A percentile compares a stretch with the other conserved stretches of the same genome.
phyloP scores from a whole-genome alignment of 176 grass and related monocot genomes.

The Paspalum vaginatum region DNA sequence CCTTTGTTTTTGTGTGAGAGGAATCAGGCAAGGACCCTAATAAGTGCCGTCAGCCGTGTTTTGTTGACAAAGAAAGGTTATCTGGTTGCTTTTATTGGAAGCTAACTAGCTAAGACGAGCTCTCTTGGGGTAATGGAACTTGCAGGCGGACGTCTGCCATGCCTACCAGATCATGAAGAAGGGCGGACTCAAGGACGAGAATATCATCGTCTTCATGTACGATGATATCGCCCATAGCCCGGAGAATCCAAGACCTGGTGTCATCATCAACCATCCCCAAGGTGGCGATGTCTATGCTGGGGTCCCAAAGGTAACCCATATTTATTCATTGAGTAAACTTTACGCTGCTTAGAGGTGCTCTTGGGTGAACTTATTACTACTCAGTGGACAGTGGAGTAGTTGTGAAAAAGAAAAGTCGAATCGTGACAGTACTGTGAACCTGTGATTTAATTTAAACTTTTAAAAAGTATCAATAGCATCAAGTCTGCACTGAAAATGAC shows the following conservation, averaged over 20 bases:
- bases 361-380: conserved; percentile 25
- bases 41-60: neutral
- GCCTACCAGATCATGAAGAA: conserved; percentile 99
- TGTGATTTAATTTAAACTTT: neutral
- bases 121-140: conserved; percentile 14
- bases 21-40: neutral
- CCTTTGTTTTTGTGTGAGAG: neutral
- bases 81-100: neutral
- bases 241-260: conserved; percentile 77
- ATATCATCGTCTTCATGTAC: conserved; percentile 98
- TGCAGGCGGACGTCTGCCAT: conserved; percentile 92
- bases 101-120: neutral
- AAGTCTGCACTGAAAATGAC: conserved; percentile 30
- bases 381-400: conserved; percentile 20
- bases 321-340: conserved; percentile 12
- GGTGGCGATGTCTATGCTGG: conserved; percentile 92
- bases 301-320: conserved; percentile 77
- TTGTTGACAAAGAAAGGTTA: conserved; percentile 14
- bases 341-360: conserved; percentile 5
- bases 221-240: conserved; percentile 78
- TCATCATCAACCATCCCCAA: conserved; percentile 91
- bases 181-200: conserved; percentile 90
- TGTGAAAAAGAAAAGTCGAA: conserved; percentile 3
- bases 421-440: conserved; percentile 6
- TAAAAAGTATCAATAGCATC: neutral